Base-by-base conservation (phyloP, 169 alveolate species). In the Condylostoma magnum region DNA sequence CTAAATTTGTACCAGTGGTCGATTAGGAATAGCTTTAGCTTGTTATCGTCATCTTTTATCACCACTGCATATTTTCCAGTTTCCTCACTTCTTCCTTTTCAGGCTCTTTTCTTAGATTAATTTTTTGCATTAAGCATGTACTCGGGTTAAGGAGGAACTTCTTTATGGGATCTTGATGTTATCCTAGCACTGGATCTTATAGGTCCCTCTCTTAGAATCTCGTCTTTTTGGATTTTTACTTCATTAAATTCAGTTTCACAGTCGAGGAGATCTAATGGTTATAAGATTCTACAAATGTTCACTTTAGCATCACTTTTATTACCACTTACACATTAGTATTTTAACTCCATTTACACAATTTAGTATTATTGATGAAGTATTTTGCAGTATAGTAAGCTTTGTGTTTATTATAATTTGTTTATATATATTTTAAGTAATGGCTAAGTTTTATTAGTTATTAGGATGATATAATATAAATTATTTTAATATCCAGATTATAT, bases 1-100 rank as follows among this genome's bases (percentile, higher is more conserved):
- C 56, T 22, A 41, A 60, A 60, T 27, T 60, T 60, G 37, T 60
- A 60, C 58, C 71, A 60, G 30, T 60, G 71, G 31, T 60, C 71
- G 22, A 38, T 27, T 18, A 60, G 71, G 12, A 60, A 15, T 1
- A 60, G 18, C 18, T 27, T 33, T 2, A 41, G 56, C 31, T 60
- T 55, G 6, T 33, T 36, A 1, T 38, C 56, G n/a, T n/a, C n/a
- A 2, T 60, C 71, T 22, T n/a, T 20, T 12, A 41, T n/a, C 57
- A 60, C 8, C 18, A 60, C 43, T 15, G 71, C 71, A 27, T 60
- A 60, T 60, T 41, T 60, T 15, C 58, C 28, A 41, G 41, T 15
- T 18, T 36, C 71, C 15, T 60, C 71, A 60, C 71, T 60, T 36
- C 31, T 36, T 22, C 71, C 71, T 8, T 22, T 15, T 55, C 71